Base-by-base conservation (phyloP, 2,329 filamentous ascomycete genomes). In the Talaromyces sp. region DNA sequence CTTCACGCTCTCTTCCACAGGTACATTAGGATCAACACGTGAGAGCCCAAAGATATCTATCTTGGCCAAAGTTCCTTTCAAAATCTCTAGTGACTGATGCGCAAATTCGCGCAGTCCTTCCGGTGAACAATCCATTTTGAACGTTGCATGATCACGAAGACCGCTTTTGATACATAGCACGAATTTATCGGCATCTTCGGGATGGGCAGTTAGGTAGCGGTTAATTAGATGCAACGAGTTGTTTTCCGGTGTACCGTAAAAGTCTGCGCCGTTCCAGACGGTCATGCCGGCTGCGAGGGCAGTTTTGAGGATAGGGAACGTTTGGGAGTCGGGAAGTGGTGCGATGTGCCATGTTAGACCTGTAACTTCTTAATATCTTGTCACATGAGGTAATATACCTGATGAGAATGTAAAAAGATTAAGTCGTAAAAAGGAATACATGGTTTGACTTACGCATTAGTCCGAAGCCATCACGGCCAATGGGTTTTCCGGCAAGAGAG, bases 131-230 rank as follows among this genome's bases (percentile, higher is more conserved):
- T 88, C 83, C 0, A 83, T 80, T 1, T 62, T 62, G 54, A 78
- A 69, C 2, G 67, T 75, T 5, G 69, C 2, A 76, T 67, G 52
- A 43, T 63, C 61, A 3, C 22, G n/a, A 49, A 80, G 69, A 7
- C 81, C 84, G 33, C 87, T 87, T 76, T 90, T 90, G 72, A 90
- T 82, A 70, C 82, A 83, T 58, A 90, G 75, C 11, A 88, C 81
- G 9, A 90, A 81, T 70, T 87, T 86, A 56, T 83, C 78, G 7
- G 87, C 86, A 67, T 90, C 85, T 67, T 88, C 84, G 0, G 88
- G 88, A 71, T 90, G 84, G 66, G 83, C 81, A 24, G 80, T 81
- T 71, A 90, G 89, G 77, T 90, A 90, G 27, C 81, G 79, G 67
- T 85, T 82, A 37, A 90, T 75, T 6, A 90, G 75, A 35, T 84